Conservation (phyloP, 192 early-diverging fungal genomes). For the Neocallimastix lanati region DNA sequence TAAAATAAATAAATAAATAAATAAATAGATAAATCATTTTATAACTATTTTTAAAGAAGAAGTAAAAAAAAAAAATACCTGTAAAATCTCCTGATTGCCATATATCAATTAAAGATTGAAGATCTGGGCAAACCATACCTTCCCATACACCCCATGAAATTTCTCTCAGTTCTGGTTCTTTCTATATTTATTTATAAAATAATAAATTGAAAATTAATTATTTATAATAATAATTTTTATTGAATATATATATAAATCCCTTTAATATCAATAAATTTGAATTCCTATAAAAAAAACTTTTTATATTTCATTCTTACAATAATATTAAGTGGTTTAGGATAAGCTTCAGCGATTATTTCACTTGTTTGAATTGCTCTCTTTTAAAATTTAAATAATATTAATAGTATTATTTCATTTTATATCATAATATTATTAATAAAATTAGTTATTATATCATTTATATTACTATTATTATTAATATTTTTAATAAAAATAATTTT, state of each 20-base stretch:
- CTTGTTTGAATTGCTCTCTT: conserved; percentile 18
- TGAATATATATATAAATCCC: too few relatives aligned
- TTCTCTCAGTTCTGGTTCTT: conserved; percentile 19
- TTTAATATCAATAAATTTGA: too few relatives aligned
- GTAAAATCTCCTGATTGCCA: conserved; percentile 25
- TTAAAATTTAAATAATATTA: not conserved
- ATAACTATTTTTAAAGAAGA: not conserved
- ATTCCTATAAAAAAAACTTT: too few relatives aligned
- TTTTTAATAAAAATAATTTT: too few relatives aligned
- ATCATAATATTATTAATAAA: not conserved
- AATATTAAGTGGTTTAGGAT: conserved; percentile 2
- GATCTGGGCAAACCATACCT: conserved; percentile 7
- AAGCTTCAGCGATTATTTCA: conserved; percentile 13
- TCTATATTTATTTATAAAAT: not conserved
- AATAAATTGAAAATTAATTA: too few relatives aligned
- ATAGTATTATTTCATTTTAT: too few relatives aligned
- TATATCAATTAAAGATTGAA: conserved; percentile 11
- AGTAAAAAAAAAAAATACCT: conserved; percentile 4
- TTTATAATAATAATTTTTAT: too few relatives aligned
- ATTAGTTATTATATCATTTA: not conserved
- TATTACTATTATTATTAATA: too few relatives aligned
- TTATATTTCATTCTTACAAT: too few relatives aligned
- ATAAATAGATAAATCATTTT: too few relatives aligned
- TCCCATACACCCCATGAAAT: conserved; percentile 36
- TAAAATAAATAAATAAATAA: not conserved